Evolutionary conservation across 768 basidiomycete species (phyloP).

Genomic region (Psilocybe cubensis): DNA sequence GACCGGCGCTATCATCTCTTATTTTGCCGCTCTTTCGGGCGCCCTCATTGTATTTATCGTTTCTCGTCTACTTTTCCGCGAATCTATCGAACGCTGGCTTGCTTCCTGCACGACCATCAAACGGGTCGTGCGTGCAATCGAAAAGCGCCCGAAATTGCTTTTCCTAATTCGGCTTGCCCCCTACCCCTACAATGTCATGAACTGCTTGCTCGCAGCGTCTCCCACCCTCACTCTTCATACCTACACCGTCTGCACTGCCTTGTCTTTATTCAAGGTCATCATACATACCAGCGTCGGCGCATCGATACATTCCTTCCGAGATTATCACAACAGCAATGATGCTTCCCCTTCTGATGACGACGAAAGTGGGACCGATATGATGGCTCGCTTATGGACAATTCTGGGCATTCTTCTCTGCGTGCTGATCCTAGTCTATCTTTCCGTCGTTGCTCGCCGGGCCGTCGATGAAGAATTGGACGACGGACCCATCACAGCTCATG

Average conservation of each 20-base stretch:
- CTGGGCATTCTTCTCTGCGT: slow-evolving; percentile 73
- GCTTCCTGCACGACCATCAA: slow-evolving; percentile 70
- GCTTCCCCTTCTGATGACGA: slow-evolving; percentile 34
- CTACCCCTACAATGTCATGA: slow-evolving; percentile 94
- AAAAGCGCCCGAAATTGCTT: slow-evolving; percentile 83
- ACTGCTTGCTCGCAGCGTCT: slow-evolving; percentile 89
- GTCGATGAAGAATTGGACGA: slow-evolving; percentile 55
- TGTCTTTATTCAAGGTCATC: slow-evolving; percentile 88
- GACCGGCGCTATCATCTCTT: slow-evolving; percentile 86
- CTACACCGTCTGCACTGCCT: slow-evolving; percentile 78
- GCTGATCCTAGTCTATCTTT: slow-evolving; percentile 78
- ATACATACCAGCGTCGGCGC: slow-evolving; percentile 89
- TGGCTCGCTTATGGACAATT: slow-evolving; percentile 66
- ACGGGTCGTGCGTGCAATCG: slow-evolving; percentile 85
- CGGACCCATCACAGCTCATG: slow-evolving; percentile 26
- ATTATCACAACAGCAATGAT: slow-evolving; percentile 50
- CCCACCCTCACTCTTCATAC: slow-evolving; percentile 78
- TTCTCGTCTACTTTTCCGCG: slow-evolving; percentile 75
- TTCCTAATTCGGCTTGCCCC: slow-evolving; percentile 94
- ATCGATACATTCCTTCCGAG: slow-evolving; percentile 83
- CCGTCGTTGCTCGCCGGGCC: slow-evolving; percentile 73
- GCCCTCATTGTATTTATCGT: slow-evolving; percentile 83
- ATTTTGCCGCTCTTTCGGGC: slow-evolving; percentile 82
- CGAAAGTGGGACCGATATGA: slow-evolving; percentile 47
- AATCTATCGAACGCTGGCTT: slow-evolving; percentile 73